Evolutionary conservation across 1,284 basidiomycete genomes (phyloP).

Genomic region (Polyporus tsugae): DNA sequence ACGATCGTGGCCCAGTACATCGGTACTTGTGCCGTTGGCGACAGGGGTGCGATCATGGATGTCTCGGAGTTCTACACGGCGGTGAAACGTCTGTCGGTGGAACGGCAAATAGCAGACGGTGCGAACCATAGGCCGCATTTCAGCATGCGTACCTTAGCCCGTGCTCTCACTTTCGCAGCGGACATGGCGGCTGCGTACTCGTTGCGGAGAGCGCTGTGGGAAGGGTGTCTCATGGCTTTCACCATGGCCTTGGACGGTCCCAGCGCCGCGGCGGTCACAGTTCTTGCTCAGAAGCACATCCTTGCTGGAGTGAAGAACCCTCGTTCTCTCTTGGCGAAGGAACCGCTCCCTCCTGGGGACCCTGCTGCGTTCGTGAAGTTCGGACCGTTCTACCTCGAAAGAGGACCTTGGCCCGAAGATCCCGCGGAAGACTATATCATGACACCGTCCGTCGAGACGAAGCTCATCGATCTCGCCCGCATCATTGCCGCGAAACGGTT

Average conservation of each 20-base stretch:
- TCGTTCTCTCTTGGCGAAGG: slow-evolving; percentile 75
- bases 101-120: slow-evolving; percentile 92
- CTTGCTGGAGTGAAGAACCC: slow-evolving; percentile 86
- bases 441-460: slow-evolving; percentile 96
- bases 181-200: slow-evolving; percentile 85
- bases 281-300: slow-evolving; percentile 82
- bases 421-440: slow-evolving; percentile 87
- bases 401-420: slow-evolving; percentile 75
- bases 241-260: slow-evolving; percentile 90
- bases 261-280: slow-evolving; percentile 77
- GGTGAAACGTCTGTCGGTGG: slow-evolving; percentile 83
- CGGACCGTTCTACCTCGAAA: slow-evolving; percentile 91
- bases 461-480: slow-evolving; percentile 91
- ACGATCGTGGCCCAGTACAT: slow-evolving; percentile 93
- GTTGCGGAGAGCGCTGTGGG: slow-evolving; percentile 90
- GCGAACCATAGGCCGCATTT: slow-evolving; percentile 96
- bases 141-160: slow-evolving; percentile 95
- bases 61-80: slow-evolving; percentile 91
- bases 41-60: slow-evolving; percentile 90
- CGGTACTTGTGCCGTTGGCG: slow-evolving; percentile 83
- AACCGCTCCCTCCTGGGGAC: slow-evolving; percentile 65
- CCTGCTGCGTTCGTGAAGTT: slow-evolving; percentile 80
- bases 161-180: slow-evolving; percentile 91
- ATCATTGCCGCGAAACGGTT: slow-evolving; percentile 91
- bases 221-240: slow-evolving; percentile 97